Base-by-base conservation (phyloP, 2,329 filamentous ascomycete genomes). In the Sporothrix luriei region DNA sequence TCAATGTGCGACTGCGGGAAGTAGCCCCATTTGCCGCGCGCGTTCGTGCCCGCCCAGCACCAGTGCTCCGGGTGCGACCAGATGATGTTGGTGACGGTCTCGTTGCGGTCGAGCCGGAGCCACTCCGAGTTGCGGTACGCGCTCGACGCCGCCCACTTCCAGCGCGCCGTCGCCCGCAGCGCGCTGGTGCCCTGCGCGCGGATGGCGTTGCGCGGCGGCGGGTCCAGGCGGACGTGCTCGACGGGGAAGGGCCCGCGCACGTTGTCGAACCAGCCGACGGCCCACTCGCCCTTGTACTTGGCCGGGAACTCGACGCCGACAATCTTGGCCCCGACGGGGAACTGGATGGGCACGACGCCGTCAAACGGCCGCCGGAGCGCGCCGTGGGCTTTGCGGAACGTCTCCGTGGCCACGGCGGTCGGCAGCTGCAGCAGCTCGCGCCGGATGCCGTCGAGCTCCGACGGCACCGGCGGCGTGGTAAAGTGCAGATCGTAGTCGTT, bases 41-140 rank as follows among this genome's bases (percentile, higher is more conserved):
- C 73, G 70, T 85, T 86, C 19, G 78, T 83, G 1, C 84, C 85
- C 0, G 82, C 82, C 85, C 84, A 87, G 75, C 84, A 87, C 84
- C 85, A 87, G 71, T 85, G 82, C 14, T 83, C 82, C 26, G 79
- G 77, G 69, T 83, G 79, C 2, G 79, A 73, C 80, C 84, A 87
- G 68, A 78, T 79, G 43, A 87, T 92, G 78, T 88, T 92, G 73
- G 84, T 88, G 21, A 90, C 89, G 2, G 83, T 80, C 69, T 91
- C 89, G 26, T 85, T 86, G 75, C 88, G 88, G 57, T 89, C 86
- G 73, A 91, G 84, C 74, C 80, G 83, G 21, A 88, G 78, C 85
- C 85, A 87, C n/a, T 74, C 75, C 13, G 78, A 79, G 49, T 75
- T 74, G 3, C 66, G 62, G 26, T 75, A 74, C 57, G 78, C 79